Percentiles rank a stretch among this genome's conserved stretches.
phyloP scores from a whole-genome alignment of 768 basidiomycete species.

The Mycena vitilis region DNA sequence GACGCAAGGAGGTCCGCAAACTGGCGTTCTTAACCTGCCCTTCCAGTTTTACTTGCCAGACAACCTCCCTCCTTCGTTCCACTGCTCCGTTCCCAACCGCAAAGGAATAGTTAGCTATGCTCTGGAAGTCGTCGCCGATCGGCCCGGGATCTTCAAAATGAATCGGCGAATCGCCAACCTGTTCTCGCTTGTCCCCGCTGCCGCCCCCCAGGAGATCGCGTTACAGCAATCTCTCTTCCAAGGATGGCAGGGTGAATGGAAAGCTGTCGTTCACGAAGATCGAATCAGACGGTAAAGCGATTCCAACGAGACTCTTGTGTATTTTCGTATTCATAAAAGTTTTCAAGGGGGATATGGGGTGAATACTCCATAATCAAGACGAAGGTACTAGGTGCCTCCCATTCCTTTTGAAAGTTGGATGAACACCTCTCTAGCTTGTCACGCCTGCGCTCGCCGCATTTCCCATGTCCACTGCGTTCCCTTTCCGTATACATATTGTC shows the following conservation, averaged over 20 bases:
- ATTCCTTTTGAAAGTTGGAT: background rate
- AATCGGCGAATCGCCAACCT: constrained; percentile 20
- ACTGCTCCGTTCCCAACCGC: constrained; percentile 4
- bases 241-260: constrained; percentile 24
- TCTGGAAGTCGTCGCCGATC: constrained; percentile 22
- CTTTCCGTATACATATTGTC: constrained; percentile 20
- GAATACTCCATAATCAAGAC: constrained; percentile 23
- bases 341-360: constrained; percentile 20
- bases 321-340: background rate
- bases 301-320: background rate
- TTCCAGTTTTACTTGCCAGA: constrained; percentile 21
- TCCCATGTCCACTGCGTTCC: constrained; percentile 21
- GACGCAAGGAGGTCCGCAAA: constrained; percentile 2
- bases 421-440: constrained; percentile 7
- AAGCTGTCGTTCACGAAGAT: constrained; percentile 18
- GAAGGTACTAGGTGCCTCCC: constrained; percentile 1
- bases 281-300: background rate
- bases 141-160: constrained; percentile 19
- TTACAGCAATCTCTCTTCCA: constrained; percentile 3
- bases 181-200: constrained; percentile 20
- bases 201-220: constrained; percentile 1
- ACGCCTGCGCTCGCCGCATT: constrained; percentile 19
- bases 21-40: constrained; percentile 16
- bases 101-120: constrained; percentile 25
- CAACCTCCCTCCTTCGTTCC: constrained; percentile 26